Evolutionary conservation across 352 stramenopile genomes (phyloP).

Genomic region (Salisapilia sapeloensis): DNA sequence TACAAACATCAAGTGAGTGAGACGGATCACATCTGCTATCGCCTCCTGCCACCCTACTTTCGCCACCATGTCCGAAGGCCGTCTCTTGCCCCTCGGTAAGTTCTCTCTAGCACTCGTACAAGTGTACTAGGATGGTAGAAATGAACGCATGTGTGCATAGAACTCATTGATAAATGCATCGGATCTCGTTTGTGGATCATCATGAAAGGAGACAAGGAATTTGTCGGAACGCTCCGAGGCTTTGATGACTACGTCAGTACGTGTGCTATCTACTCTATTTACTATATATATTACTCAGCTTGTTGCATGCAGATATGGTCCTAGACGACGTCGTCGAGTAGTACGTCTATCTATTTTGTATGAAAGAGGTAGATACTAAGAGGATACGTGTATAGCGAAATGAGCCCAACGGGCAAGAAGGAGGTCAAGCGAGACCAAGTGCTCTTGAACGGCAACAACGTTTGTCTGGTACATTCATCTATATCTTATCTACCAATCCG

Average conservation of each 20-base stretch:
- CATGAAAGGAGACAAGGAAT: constrained; percentile 97
- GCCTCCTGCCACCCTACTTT: too few relatives aligned
- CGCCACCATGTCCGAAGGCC: constrained; percentile 47
- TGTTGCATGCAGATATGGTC: constrained; percentile 57
- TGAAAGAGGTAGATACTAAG: background rate
- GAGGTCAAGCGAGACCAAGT: constrained; percentile 88
- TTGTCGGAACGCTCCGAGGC: constrained; percentile 86
- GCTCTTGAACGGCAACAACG: constrained; percentile 97
- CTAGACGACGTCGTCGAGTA: constrained; percentile 92
- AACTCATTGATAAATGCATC: constrained; percentile 99
- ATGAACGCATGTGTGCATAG: constrained; percentile 10
- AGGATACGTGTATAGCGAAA: constrained; percentile 26
- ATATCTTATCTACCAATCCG: constrained; percentile 1
- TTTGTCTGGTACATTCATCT: constrained; percentile 68
- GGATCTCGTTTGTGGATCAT: constrained; percentile 97
- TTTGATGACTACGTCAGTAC: constrained; percentile 96
- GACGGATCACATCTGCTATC: constrained; percentile 5
- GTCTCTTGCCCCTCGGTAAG: constrained; percentile 65
- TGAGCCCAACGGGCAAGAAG: constrained; percentile 75
- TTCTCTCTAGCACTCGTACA: background rate
- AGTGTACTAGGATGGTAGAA: background rate
- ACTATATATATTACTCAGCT: background rate
- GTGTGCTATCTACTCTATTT: constrained; percentile 5
- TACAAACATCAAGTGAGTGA: background rate
- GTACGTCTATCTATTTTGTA: constrained; percentile 22